A percentile compares a stretch with the other conserved stretches of the same genome.
Evolutionary conservation across 768 basidiomycete species (phyloP).

Genomic region (Russula brevipes): DNA sequence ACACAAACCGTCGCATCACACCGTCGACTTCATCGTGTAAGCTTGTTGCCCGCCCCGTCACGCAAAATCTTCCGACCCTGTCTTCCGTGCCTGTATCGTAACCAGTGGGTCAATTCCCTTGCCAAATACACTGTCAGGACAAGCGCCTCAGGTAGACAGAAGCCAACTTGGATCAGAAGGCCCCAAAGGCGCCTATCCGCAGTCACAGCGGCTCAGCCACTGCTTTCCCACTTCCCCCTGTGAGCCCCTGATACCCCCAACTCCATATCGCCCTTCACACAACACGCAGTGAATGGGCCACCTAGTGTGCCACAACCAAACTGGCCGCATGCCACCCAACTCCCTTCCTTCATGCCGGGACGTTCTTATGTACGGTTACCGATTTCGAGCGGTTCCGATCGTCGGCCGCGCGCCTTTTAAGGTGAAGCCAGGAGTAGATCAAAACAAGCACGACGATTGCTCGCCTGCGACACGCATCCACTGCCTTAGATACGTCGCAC

Average conservation of each 20-base stretch:
- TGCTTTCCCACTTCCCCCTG: not conserved
- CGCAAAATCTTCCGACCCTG: not conserved
- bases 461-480: conserved; percentile 5
- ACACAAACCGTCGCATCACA: too few species aligned
- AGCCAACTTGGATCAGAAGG: conserved; percentile 21
- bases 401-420: conserved; percentile 11
- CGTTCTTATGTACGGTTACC: too few species aligned
- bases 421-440: conserved; percentile 2
- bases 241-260: not conserved
- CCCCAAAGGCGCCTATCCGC: conserved; percentile 16
- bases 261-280: too few species aligned
- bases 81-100: conserved; percentile 14
- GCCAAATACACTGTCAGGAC: conserved; percentile 11
- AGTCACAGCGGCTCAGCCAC: conserved; percentile 3
- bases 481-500: conserved; percentile 5
- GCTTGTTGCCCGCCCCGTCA: conserved; percentile 6
- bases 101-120: conserved; percentile 5
- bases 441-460: conserved; percentile 14
- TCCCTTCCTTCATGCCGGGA: too few species aligned
- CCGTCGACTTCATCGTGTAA: not conserved
- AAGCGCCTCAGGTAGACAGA: conserved; percentile 18
- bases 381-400: conserved; percentile 18
- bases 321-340: too few species aligned
- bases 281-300: too few species aligned
- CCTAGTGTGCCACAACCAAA: too few species aligned